phyloP scores from a whole-genome alignment of 805 yeast genomes.

The Torulaspora franciscae region DNA sequence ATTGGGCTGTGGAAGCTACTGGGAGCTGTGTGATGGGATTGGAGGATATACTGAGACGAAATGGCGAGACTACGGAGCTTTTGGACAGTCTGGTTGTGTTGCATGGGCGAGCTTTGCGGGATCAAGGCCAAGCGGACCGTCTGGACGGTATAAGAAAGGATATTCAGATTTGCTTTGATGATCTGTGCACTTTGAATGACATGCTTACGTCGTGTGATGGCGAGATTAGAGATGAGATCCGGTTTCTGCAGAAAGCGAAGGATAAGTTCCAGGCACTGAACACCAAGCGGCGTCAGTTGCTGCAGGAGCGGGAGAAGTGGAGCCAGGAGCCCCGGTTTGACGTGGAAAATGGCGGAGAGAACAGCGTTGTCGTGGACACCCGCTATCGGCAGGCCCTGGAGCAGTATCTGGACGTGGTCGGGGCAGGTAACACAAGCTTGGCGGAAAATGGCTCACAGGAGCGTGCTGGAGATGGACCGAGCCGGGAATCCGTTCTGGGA shows the following conservation, averaged over 20 bases:
- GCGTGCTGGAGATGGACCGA: conserved; percentile 1
- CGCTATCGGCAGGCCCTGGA: conserved; percentile 22
- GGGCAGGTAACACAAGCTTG: conserved; percentile 23
- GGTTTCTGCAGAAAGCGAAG: conserved; percentile 10
- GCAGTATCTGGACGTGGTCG: conserved; percentile 27
- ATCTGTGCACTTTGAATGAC: conserved; percentile 25
- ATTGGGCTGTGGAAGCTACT: not conserved
- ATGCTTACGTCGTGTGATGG: conserved; percentile 27
- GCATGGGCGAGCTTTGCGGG: conserved; percentile 23
- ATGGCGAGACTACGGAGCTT: conserved; percentile 22
- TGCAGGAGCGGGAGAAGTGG: conserved; percentile 12
- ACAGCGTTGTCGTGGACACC: conserved; percentile 11
- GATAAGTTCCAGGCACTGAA: conserved; percentile 14
- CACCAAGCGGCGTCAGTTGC: conserved; percentile 10
- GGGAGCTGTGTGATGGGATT: conserved; percentile 7
- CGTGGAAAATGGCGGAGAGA: not conserved
- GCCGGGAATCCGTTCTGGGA: conserved; percentile 1
- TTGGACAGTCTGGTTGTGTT: conserved; percentile 18
- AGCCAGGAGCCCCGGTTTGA: not conserved
- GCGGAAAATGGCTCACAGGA: conserved; percentile 4
- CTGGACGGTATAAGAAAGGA: conserved; percentile 26
- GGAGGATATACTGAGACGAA: conserved; percentile 26
- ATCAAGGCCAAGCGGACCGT: conserved; percentile 15
- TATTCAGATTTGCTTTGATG: conserved; percentile 29
- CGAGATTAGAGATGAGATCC: conserved; percentile 23